These are phyloP conservation scores for Conidiobolus coronatus DNA, from an alignment of 371 early-diverging fungal species.

Conservation along the genomic window DNA sequence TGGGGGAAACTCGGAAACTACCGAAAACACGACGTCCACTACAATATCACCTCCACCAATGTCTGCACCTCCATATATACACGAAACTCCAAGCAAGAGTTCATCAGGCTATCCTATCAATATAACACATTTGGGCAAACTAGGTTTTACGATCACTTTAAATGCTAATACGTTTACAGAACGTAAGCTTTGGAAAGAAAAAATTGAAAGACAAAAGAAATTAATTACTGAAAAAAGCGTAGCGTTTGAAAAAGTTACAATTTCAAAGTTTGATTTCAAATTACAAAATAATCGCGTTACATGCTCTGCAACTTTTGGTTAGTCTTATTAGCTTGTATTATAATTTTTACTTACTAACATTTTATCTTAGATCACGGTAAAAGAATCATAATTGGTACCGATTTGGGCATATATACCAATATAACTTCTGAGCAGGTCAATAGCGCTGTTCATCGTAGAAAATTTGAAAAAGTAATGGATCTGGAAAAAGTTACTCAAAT, in stretches of 20 bases:
- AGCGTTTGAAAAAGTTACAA: conserved; percentile 28
- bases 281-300: conserved; percentile 27
- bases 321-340: conserved; percentile 5
- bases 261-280: conserved; percentile 20
- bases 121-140: conserved; percentile 50
- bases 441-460: conserved; percentile 8
- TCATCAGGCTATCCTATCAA: conserved; percentile 34
- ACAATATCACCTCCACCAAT: conserved; percentile 1
- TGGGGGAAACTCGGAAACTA: background rate
- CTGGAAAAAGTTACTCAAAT: conserved; percentile 70
- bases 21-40: background rate
- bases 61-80: conserved; percentile 9
- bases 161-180: conserved; percentile 49
- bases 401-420: conserved; percentile 44
- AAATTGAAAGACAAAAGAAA: conserved; percentile 43
- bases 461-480: conserved; percentile 27
- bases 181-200: conserved; percentile 58
- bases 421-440: conserved; percentile 5
- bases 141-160: conserved; percentile 33
- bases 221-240: conserved; percentile 21
- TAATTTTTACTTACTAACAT: background rate
- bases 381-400: conserved; percentile 60
- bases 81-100: conserved; percentile 5
- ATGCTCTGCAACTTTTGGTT: conserved; percentile 43
- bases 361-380: conserved; percentile 22